These are phyloP conservation scores for Thelephora ganbajun DNA, from an alignment of 768 basidiomycete species.

Conservation along the genomic window DNA sequence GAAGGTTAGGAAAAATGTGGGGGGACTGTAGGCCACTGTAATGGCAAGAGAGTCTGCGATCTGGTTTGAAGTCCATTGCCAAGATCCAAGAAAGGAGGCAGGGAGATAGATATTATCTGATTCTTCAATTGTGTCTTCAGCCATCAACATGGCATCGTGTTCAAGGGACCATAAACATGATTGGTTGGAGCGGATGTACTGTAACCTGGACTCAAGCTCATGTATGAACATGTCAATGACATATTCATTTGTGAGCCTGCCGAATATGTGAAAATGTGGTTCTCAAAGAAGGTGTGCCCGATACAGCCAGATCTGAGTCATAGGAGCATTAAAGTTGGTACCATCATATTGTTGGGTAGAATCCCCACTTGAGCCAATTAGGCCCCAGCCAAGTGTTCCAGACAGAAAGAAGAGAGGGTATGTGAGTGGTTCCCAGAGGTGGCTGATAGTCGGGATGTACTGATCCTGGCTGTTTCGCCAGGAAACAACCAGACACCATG, in stretches of 20 bases:
- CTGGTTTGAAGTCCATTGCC: conserved; percentile 22
- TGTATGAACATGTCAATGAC: conserved; percentile 25
- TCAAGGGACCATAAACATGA: too few species aligned
- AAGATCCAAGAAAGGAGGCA: conserved; percentile 21
- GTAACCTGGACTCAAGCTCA: conserved; percentile 18
- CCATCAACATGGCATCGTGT: conserved; percentile 19
- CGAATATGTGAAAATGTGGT: conserved; percentile 19
- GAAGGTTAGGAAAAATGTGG: conserved; percentile 26
- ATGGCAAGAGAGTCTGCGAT: conserved; percentile 23
- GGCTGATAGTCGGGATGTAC: conserved; percentile 16
- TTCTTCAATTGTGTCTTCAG: conserved; percentile 7
- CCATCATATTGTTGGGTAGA: background rate
- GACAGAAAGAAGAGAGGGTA: conserved; percentile 25
- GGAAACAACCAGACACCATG: conserved; percentile 10
- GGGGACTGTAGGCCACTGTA: conserved; percentile 14
- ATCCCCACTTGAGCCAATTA: conserved; percentile 1
- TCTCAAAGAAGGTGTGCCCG: conserved; percentile 18
- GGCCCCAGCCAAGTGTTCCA: conserved; percentile 21
- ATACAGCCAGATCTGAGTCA: conserved; percentile 23
- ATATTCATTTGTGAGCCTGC: conserved; percentile 20
- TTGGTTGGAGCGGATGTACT: conserved; percentile 21
- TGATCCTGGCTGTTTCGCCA: conserved; percentile 1
- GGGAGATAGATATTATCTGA: conserved; percentile 22
- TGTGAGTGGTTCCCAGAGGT: conserved; percentile 22
- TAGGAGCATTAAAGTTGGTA: conserved; percentile 3